Evolutionary conservation across 345 rosid species (phyloP).

Genomic region (Populus nigra): DNA sequence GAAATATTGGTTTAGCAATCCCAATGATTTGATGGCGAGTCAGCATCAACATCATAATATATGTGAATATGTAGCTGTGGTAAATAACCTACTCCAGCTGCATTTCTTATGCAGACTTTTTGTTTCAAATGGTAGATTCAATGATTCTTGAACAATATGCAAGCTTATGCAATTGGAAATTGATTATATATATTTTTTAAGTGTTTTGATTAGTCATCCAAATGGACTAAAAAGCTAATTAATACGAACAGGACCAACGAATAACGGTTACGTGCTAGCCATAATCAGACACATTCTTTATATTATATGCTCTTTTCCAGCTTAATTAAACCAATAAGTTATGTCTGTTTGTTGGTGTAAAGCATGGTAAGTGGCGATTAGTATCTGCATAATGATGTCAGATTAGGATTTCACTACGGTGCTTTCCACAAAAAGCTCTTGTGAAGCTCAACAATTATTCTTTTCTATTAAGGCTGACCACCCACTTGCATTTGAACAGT

Average conservation of each 20-base stretch:
- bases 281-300: neutral
- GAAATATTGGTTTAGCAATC: neutral
- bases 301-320: neutral
- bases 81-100: neutral
- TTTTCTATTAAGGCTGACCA: neutral
- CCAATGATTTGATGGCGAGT: neutral
- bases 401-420: neutral
- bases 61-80: neutral
- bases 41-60: neutral
- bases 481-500: neutral
- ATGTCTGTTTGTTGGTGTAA: neutral
- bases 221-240: neutral
- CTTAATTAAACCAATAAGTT: neutral
- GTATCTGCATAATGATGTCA: slow-evolving; percentile 5
- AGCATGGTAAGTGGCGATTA: slow-evolving; percentile 20
- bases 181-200: neutral
- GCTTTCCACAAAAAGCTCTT: neutral
- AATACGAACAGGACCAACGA: neutral
- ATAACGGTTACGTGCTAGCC: neutral
- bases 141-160: neutral
- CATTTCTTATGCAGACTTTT: neutral
- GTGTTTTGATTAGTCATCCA: neutral
- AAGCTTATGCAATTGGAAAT: neutral
- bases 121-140: neutral
- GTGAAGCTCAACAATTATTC: neutral